Conservation (phyloP, 352 stramenopile genomes). For the Stephanocyclus meneghinianus region DNA sequence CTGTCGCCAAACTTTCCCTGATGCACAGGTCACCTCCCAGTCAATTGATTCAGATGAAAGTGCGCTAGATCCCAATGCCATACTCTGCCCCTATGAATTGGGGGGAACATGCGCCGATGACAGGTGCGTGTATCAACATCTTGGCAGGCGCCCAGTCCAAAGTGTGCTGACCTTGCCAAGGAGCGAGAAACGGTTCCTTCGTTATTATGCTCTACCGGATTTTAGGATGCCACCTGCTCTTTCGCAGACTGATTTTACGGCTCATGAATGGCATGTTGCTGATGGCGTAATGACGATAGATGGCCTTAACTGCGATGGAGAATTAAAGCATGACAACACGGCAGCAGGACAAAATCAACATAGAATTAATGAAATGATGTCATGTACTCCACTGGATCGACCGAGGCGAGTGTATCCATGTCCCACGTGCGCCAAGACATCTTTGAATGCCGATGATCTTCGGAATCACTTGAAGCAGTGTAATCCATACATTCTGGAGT, state of each 20-base stretch:
- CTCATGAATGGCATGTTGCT: background rate
- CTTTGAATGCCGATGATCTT: constrained; percentile 2
- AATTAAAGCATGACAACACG: background rate
- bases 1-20: background rate
- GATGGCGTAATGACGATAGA: background rate
- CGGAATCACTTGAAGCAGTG: constrained; percentile 6
- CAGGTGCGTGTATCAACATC: constrained; percentile 70
- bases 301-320: background rate
- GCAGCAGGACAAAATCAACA: background rate
- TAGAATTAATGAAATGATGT: background rate
- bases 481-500: background rate
- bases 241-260: constrained; percentile 15
- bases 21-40: background rate
- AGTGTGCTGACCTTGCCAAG: background rate
- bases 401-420: background rate
- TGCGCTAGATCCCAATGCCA: constrained; percentile 62
- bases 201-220: constrained; percentile 26
- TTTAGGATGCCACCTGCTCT: constrained; percentile 18
- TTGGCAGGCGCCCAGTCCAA: background rate
- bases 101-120: constrained; percentile 63
- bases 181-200: constrained; percentile 7
- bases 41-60: background rate
- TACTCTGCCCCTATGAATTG: constrained; percentile 74
- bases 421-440: background rate
- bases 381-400: background rate